Percentiles rank a stretch among this genome's conserved stretches.
Evolutionary conservation across 1,284 basidiomycete genomes (phyloP).

Genomic region (Grifola frondosa): DNA sequence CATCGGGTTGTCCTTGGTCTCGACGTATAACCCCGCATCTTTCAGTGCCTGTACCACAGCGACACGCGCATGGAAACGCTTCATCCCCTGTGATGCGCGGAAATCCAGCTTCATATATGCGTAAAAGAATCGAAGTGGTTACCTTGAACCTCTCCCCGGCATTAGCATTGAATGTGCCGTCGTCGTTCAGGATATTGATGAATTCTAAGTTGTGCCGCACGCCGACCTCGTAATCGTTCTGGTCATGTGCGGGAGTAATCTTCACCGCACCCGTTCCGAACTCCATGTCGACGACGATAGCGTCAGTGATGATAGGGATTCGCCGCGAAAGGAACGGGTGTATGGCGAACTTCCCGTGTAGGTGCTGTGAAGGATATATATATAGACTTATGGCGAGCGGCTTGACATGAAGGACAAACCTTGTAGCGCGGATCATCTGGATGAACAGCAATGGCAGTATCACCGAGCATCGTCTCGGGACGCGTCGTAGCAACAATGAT

Average conservation of each 20-base stretch:
- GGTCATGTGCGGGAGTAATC: slow-evolving; percentile 99
- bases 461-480: slow-evolving; percentile 98
- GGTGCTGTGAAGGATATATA: slow-evolving; percentile 45
- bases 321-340: slow-evolving; percentile 92
- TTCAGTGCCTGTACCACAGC: slow-evolving; percentile 86
- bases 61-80: slow-evolving; percentile 92
- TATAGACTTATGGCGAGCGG: neutral
- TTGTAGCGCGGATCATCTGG: slow-evolving; percentile 93
- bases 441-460: slow-evolving; percentile 97
- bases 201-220: slow-evolving; percentile 88
- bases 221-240: slow-evolving; percentile 97
- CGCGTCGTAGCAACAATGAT: slow-evolving; percentile 96
- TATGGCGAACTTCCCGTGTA: slow-evolving; percentile 89
- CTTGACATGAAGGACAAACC: slow-evolving; percentile 7
- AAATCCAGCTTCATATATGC: too few relatives aligned
- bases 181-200: slow-evolving; percentile 96
- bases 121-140: slow-evolving; percentile 13
- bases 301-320: slow-evolving; percentile 88
- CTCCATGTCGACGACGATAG: slow-evolving; percentile 83
- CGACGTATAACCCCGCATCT: slow-evolving; percentile 85
- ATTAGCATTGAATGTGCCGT: slow-evolving; percentile 94
- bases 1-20: slow-evolving; percentile 96
- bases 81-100: slow-evolving; percentile 96
- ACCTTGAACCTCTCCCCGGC: slow-evolving; percentile 81
- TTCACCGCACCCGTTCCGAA: slow-evolving; percentile 99